Conservation (phyloP, 495 filamentous ascomycete species). For the Articulospora tetracladia region DNA sequence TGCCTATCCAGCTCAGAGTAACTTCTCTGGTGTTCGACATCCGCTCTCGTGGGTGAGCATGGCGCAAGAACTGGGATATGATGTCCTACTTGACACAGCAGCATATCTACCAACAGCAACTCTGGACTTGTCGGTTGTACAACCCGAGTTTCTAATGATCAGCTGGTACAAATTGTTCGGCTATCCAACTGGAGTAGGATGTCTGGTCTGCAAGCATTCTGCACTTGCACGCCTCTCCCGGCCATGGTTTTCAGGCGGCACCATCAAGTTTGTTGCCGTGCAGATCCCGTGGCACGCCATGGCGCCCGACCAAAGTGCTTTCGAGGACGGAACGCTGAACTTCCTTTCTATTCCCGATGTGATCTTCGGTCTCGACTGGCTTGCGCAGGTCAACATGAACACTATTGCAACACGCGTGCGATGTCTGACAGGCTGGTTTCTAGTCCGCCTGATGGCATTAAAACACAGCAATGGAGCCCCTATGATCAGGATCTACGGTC, state of each 20-base stretch:
- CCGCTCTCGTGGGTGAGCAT: slow-evolving; percentile 46
- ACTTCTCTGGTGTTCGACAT: slow-evolving; percentile 57
- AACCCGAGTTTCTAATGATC: slow-evolving; percentile 53
- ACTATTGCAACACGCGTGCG: slow-evolving; percentile 26
- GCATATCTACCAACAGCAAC: slow-evolving; percentile 50
- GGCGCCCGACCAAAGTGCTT: slow-evolving; percentile 35
- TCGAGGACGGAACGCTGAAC: slow-evolving; percentile 61
- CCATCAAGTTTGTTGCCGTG: slow-evolving; percentile 49
- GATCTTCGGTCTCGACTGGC: slow-evolving; percentile 42
- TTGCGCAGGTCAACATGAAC: slow-evolving; percentile 14
- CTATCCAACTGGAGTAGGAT: slow-evolving; percentile 55
- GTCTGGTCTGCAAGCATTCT: slow-evolving; percentile 45
- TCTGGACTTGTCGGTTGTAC: slow-evolving; percentile 45
- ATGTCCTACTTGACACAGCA: slow-evolving; percentile 55
- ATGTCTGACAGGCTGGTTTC: slow-evolving; percentile 45
- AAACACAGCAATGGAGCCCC: slow-evolving; percentile 44
- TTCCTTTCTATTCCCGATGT: slow-evolving; percentile 57
- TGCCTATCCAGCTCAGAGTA: slow-evolving; percentile 63
- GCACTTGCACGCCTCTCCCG: slow-evolving; percentile 39
- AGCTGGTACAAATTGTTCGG: slow-evolving; percentile 67
- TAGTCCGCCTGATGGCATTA: slow-evolving; percentile 37
- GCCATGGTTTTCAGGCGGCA: slow-evolving; percentile 59
- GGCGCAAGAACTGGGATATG: slow-evolving; percentile 39
- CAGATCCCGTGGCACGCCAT: slow-evolving; percentile 48
- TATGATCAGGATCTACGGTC: slow-evolving; percentile 47